Conservation (phyloP, 768 basidiomycete genomes). For the Lentinula detonsa region DNA sequence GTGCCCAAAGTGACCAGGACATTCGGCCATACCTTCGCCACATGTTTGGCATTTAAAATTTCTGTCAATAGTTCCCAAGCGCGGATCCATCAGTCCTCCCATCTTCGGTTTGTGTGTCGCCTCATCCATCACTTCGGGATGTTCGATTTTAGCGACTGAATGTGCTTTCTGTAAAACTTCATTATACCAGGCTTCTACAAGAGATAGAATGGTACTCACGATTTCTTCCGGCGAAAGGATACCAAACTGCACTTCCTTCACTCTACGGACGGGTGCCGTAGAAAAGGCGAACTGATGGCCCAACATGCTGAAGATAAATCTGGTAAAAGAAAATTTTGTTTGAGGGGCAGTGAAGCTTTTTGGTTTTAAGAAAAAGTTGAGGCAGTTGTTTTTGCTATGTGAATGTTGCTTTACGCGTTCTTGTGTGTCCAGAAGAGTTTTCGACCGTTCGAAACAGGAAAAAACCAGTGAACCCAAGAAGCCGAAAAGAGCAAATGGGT, state of each 20-base stretch:
- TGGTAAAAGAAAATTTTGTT: neutral
- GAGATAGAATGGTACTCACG: slow-evolving; percentile 41
- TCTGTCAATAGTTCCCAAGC: slow-evolving; percentile 96
- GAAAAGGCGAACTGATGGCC: slow-evolving; percentile 91
- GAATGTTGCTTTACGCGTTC: neutral
- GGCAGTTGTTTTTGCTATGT: neutral
- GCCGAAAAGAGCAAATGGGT: neutral
- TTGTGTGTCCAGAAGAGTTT: neutral
- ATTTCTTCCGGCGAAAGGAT: slow-evolving; percentile 99
- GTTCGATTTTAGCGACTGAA: slow-evolving; percentile 97
- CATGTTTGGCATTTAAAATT: slow-evolving; percentile 99
- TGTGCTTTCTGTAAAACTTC: slow-evolving; percentile 78
- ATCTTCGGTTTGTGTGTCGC: slow-evolving; percentile 82
- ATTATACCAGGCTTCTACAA: slow-evolving; percentile 12
- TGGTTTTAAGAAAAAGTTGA: neutral
- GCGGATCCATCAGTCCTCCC: slow-evolving; percentile 95
- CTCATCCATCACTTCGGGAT: slow-evolving; percentile 99
- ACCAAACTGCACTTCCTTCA: slow-evolving; percentile 97
- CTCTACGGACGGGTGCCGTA: slow-evolving; percentile 89
- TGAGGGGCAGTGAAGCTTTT: neutral
- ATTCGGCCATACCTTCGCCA: slow-evolving; percentile 99
- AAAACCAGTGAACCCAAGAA: neutral
- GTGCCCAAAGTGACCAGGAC: slow-evolving; percentile 98
- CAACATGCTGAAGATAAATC: slow-evolving; percentile 45
- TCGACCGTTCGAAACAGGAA: neutral